Percentiles rank a stretch among this genome's conserved stretches.
Conservation (phyloP, 2,329 filamentous ascomycete species). For the Trichoderma gracile region DNA sequence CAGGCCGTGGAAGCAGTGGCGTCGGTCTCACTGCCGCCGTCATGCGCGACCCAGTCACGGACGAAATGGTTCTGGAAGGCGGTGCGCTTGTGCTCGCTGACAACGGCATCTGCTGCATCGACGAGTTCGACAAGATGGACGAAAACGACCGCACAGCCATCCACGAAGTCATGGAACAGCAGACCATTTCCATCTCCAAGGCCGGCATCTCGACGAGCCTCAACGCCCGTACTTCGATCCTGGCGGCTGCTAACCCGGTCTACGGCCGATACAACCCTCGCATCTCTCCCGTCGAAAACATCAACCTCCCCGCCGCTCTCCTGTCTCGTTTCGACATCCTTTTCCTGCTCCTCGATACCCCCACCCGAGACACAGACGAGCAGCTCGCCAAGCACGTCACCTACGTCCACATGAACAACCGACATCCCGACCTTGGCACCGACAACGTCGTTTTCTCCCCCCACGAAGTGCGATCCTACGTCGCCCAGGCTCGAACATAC, state of each 20-base stretch:
- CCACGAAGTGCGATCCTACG: constrained; percentile 92
- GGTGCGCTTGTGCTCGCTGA: constrained; percentile 78
- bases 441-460: constrained; percentile 78
- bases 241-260: constrained; percentile 93
- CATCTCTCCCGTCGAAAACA: constrained; percentile 96
- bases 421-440: constrained; percentile 73
- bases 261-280: constrained; percentile 98
- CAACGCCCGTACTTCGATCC: constrained; percentile 92
- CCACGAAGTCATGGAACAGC: constrained; percentile 87
- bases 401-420: constrained; percentile 95
- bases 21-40: constrained; percentile 81
- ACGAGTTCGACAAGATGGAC: constrained; percentile 90
- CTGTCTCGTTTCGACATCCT: constrained; percentile 96
- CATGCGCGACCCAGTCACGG: constrained; percentile 80
- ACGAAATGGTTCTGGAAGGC: constrained; percentile 82
- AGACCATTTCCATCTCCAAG: constrained; percentile 83
- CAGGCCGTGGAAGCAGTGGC: constrained; percentile 76
- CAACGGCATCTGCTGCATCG: constrained; percentile 83
- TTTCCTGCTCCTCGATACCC: constrained; percentile 95
- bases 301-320: constrained; percentile 95
- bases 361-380: constrained; percentile 83
- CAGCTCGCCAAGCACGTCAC: constrained; percentile 94
- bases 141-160: constrained; percentile 80
- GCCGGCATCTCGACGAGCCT: constrained; percentile 72
- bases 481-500: constrained; percentile 87